A percentile compares a stretch with the other conserved stretches of the same genome.
These are phyloP conservation scores for Penicillium dipodomyicola DNA, from an alignment of 495 filamentous ascomycete genomes.

Conservation along the genomic window DNA sequence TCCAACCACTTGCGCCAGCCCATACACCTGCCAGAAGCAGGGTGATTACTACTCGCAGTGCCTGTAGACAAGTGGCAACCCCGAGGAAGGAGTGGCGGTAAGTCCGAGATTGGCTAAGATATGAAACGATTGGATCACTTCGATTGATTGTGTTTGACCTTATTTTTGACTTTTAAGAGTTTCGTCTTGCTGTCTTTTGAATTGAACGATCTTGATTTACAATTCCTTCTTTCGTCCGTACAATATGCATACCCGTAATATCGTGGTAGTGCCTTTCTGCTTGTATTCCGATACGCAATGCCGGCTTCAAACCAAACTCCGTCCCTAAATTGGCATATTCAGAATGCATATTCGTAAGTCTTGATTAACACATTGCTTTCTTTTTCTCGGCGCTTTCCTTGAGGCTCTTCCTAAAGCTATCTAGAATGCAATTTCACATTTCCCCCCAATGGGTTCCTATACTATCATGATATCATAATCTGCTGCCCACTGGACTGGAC, in stretches of 20 bases:
- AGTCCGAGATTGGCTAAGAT: not conserved
- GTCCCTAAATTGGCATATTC: no score
- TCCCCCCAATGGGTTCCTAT: not conserved
- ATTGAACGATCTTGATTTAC: not conserved
- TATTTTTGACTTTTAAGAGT: not conserved
- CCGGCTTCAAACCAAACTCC: no score
- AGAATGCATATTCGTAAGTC: no score
- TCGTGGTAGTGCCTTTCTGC: no score
- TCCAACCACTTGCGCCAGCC: slow-evolving; percentile 44
- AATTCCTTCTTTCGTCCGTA: no score
- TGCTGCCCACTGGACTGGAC: slow-evolving; percentile 2
- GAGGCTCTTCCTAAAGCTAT: no score
- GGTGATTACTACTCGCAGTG: slow-evolving; percentile 49
- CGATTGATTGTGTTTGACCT: not conserved
- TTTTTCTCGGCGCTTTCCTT: no score
- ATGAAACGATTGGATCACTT: not conserved
- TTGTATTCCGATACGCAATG: no score
- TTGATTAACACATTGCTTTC: no score
- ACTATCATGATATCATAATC: not conserved
- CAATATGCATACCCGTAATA: no score
- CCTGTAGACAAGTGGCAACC: slow-evolving; percentile 22
- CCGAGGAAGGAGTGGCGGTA: not conserved
- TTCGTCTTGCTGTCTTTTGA: not conserved
- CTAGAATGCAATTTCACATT: no score
- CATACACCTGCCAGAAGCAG: slow-evolving; percentile 36